Evolutionary conservation across 306 rosid species (phyloP).

Genomic region (Carpinus fangiana): DNA sequence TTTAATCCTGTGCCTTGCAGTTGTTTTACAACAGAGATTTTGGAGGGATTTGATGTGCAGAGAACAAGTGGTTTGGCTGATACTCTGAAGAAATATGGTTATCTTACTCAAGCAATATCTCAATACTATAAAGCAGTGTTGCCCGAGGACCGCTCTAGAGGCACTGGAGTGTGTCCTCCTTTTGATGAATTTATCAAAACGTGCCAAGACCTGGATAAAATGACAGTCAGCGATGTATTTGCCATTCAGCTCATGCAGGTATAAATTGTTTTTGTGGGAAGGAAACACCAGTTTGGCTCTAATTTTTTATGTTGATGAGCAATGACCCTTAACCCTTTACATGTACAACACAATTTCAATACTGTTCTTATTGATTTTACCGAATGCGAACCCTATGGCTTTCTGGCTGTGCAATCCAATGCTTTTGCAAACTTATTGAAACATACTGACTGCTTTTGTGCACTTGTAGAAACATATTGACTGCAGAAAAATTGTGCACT

Average conservation of each 20-base stretch:
- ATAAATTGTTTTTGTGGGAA: background rate
- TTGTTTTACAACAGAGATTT: slow-evolving; percentile 89
- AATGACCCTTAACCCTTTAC: background rate
- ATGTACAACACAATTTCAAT: background rate
- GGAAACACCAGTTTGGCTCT: background rate
- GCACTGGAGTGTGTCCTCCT: slow-evolving; percentile 55
- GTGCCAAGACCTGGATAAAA: slow-evolving; percentile 79
- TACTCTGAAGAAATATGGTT: slow-evolving; percentile 79
- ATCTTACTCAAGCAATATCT: slow-evolving; percentile 77
- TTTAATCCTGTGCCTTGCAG: slow-evolving; percentile 45
- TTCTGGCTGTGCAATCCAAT: background rate
- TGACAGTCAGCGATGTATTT: slow-evolving; percentile 90
- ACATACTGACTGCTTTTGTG: background rate
- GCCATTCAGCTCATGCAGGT: slow-evolving; percentile 99
- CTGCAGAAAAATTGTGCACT: no score
- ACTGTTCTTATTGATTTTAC: background rate
- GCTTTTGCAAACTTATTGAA: background rate
- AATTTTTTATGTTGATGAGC: background rate
- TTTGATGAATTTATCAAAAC: slow-evolving; percentile 60
- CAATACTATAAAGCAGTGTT: slow-evolving; percentile 60
- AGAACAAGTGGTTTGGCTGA: slow-evolving; percentile 86
- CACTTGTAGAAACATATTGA: background rate
- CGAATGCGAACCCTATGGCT: background rate
- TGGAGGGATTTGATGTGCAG: slow-evolving; percentile 95
- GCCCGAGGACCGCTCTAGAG: slow-evolving; percentile 41